phyloP scores from a whole-genome alignment of 1,139 yeast genomes.

The Geotrichum candidum region DNA sequence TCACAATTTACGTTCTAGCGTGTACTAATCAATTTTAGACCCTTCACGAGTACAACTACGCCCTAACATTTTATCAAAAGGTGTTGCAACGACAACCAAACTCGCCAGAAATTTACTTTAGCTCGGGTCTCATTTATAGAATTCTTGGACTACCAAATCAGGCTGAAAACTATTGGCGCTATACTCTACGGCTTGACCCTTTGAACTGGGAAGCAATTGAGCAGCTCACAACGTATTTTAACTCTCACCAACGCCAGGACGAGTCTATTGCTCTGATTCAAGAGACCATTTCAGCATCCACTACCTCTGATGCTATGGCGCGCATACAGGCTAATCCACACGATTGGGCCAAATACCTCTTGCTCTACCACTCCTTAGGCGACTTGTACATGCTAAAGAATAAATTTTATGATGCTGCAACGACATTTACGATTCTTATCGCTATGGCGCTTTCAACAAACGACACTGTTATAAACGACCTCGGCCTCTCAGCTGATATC shows the following conservation, averaged over 20 bases:
- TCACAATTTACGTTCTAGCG: neutral
- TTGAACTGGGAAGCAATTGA: conserved; percentile 29
- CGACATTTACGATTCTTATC: conserved; percentile 19
- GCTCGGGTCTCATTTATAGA: conserved; percentile 24
- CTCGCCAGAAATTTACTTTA: conserved; percentile 26
- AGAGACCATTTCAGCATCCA: conserved; percentile 7
- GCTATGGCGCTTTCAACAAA: neutral
- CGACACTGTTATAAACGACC: neutral
- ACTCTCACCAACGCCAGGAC: conserved; percentile 21
- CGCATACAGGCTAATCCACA: conserved; percentile 15
- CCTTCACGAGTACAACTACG: conserved; percentile 18
- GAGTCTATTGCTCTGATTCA: conserved; percentile 22
- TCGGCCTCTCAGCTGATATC: conserved; percentile 4
- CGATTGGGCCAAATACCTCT: conserved; percentile 27
- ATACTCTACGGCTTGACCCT: conserved; percentile 23
- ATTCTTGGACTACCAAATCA: conserved; percentile 18
- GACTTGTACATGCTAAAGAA: conserved; percentile 20
- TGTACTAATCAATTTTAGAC: conserved; percentile 12
- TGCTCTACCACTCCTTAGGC: conserved; percentile 30
- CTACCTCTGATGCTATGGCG: conserved; percentile 11
- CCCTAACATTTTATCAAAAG: conserved; percentile 16
- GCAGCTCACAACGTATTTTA: conserved; percentile 24
- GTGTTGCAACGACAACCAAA: conserved; percentile 18
- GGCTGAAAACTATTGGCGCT: conserved; percentile 25
- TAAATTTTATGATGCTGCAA: conserved; percentile 20